Evolutionary conservation across 1,284 basidiomycete species (phyloP), one percentile per base, ranked within the genome.

Genomic region (Bondarzewia mesenterica): DNA sequence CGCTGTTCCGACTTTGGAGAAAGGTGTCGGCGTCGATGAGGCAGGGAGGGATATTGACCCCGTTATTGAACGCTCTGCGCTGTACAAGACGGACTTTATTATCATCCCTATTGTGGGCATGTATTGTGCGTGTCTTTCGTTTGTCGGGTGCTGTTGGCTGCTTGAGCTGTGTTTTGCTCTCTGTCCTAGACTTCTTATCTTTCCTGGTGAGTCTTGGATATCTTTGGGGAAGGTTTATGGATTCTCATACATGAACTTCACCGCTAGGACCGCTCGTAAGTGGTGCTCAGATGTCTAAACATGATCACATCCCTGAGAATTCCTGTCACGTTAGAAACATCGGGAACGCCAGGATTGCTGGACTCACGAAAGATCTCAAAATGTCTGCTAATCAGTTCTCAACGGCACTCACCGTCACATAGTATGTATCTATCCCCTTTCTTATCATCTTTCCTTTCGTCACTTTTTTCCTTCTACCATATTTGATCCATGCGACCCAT

Each of bases 321-420:
- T 57, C 22, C n/a, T 23, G 25, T 12, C 15, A 12, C 4, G 10
- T 73, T 25, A 74, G 73, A 14, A 81, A 80, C 52, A 65, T 82
- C 29, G 72, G 74, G 7, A 82, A 82, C 54, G 81, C 81, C 26
- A 69, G 74, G 2, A 68, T 81, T 2, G 80, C 80, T 7, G 80
- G 80, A 5, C 59, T 83, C 25, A 73, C 77, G 55, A 72, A 63
- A 37, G 70, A 74, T 41, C 65, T 84, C 35, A 54, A 67, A n/a
- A 69, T 83, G 63, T 67, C 71, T 2, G 72, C 77, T 41, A 59
- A 70, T 29, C 69, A 77, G 64, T 56, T 48, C 37, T 54, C 48
- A 10, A 47, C 43, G 1, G 53, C 54, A 14, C 51, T 56, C 20
- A 54, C 54, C 14, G 44, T 54, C 5, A 54, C 53, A 29, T 56